Evolutionary conservation across 805 yeast genomes (phyloP), one percentile per base, ranked within the genome.

Genomic region (Ascoidea asiatica): DNA sequence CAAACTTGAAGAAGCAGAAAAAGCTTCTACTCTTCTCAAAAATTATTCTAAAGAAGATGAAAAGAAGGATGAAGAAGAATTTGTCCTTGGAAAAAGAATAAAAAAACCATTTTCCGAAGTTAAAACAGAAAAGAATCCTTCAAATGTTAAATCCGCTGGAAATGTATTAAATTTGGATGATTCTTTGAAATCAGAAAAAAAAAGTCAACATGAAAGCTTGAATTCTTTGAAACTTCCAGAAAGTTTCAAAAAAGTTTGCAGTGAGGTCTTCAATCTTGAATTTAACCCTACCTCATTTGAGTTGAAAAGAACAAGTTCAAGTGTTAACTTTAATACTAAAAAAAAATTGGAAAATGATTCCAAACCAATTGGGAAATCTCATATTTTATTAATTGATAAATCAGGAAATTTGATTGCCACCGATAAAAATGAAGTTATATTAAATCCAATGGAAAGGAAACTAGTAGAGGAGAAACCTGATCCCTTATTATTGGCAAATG

Each of bases 391-490:
- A 23, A 11, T 23, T 7, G 33, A 23, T 23, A 23, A 23, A 7
- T 23, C 6, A 7, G 11, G 11, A 7, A 23, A 23, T 23, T 6
- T 6, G 11, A 11, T 6, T 23, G 11, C 11, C 11, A 23, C 11
- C 11, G 33, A 22, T 19, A 17, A 21, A 21, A 33, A 8, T 13
- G 4, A 13, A 7, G 29, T 19, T 5, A 20, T 20, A 5, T 17
- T 46, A 5, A 37, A 41, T 3, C 43, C 51, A 1, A 46, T 65
- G 21, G 79, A 81, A 54, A 64, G 85, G 40, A 86, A 84, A 55
- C 52, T 76, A 15, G 61, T 81, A 19, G 94, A 82, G 53, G 95
- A 85, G 55, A 63, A 67, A 1, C 74, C 80, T 1, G 75, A 70
- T 45, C 72, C 77, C 5, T 56, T 85, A 19, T 51, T 78, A 7